phyloP scores from a whole-genome alignment of 176 grass and related monocot genomes.

The Oryza coarctata region DNA sequence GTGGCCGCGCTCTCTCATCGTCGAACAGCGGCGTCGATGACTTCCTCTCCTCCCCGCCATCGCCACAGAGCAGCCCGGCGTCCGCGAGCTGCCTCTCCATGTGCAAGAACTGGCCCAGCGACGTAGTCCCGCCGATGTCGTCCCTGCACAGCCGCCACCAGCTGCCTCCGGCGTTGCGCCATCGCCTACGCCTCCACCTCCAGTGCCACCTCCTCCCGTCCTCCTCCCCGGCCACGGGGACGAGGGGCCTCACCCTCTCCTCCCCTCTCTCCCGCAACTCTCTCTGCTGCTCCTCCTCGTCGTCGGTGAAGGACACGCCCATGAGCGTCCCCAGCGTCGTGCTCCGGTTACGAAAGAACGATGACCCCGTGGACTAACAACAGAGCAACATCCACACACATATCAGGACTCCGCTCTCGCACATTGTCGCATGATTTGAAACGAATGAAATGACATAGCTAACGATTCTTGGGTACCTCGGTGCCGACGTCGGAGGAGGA shows the following conservation, averaged over 20 bases:
- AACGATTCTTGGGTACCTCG: constrained; percentile 45
- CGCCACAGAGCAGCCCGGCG: constrained; percentile 36
- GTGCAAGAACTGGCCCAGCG: constrained; percentile 64
- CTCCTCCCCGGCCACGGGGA: not conserved
- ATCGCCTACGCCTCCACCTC: constrained; percentile 27
- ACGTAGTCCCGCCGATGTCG: constrained; percentile 37
- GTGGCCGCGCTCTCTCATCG: constrained; percentile 37
- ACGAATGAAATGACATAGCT: not conserved
- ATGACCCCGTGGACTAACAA: constrained; percentile 82
- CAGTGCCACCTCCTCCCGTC: constrained; percentile 24
- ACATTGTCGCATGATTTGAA: not conserved
- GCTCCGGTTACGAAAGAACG: constrained; percentile 88
- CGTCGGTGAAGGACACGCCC: constrained; percentile 66
- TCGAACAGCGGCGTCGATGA: constrained; percentile 45
- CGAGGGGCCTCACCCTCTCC: not conserved
- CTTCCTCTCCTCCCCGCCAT: not conserved
- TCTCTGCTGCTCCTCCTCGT: constrained; percentile 13
- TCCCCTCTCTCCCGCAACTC: not conserved
- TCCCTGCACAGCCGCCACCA: constrained; percentile 66
- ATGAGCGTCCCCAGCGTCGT: constrained; percentile 97
- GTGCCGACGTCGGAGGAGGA: constrained; percentile 91
- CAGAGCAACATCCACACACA: not conserved
- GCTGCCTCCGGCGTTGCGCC: not conserved
- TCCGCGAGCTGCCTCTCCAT: constrained; percentile 53
- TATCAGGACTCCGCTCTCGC: not conserved